Base-by-base conservation (phyloP, 768 basidiomycete genomes). In the Auricularia sp. region DNA sequence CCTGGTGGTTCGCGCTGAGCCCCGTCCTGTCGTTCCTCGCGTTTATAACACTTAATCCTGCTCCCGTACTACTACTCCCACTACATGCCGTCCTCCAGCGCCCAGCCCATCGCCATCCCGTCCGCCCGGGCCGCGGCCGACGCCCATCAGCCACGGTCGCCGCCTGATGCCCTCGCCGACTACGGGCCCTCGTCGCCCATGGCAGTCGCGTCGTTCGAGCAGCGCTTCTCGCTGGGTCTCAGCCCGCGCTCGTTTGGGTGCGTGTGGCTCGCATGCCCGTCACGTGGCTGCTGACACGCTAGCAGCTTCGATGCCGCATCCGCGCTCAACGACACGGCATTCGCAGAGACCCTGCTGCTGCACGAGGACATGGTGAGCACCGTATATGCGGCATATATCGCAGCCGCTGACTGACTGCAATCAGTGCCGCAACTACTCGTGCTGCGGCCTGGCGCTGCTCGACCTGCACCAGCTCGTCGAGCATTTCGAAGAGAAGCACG, bases 381-480 rank as follows among this genome's bases (percentile, higher is more conserved):
- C 16, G n/a, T 29, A 21, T 21, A 14, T 35, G 56, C 14, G 8
- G 56, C 23, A 59, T 14, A 7, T 18, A 3, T 29, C 14, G 12
- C 7, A 12, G 29, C 29, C 34, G 56, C 23, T 14, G 12, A 12
- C 12, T 59, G 21, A 33, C 56, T 34, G 56, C 29, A 59, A 6
- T 42, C 64, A 78, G 76, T 79, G 78, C 65, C 73, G 75, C 44
- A 73, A 83, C 73, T 83, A 80, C 68, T 75, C 74, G 36, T 83
- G 83, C 67, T 83, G 83, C 67, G 79, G 77, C 51, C 72, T 76
- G 54, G 70, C 73, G 23, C 77, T 82, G 36, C 68, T 76, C 4
- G 79, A 81, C 71, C 73, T 83, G 44, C 83, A 83, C 68, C 77
- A 76, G 44, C 75, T 83, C 21, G 73, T 84, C 62, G 79, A 80